Evolutionary conservation across 352 stramenopile species (phyloP).

Genomic region (Pythium sp.): DNA sequence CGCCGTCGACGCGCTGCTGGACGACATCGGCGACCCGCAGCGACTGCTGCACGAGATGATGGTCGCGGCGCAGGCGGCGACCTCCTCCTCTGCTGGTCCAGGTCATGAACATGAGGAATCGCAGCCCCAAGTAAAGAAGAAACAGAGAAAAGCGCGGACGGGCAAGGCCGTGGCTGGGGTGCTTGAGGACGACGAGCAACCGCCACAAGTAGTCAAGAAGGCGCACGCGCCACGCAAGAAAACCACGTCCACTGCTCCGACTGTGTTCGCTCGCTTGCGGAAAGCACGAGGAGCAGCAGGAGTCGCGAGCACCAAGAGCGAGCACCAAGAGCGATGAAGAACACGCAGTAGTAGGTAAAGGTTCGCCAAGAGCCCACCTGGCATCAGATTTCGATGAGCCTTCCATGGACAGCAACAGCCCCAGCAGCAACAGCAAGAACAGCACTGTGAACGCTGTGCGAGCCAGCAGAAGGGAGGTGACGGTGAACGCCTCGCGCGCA

Average conservation of each 20-base stretch:
- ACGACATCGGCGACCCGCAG: conserved; percentile 11
- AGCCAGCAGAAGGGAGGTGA: not conserved
- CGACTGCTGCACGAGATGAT: conserved; percentile 1
- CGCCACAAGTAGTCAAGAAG: not conserved
- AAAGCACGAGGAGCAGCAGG: not conserved
- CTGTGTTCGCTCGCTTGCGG: not conserved
- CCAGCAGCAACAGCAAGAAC: not conserved
- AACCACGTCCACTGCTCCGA: not conserved
- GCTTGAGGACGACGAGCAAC: not conserved
- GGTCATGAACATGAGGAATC: too few relatives aligned
- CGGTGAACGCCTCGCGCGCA: conserved; percentile 39
- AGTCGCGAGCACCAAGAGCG: too few relatives aligned
- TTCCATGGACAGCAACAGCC: not conserved
- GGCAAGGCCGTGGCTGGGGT: not conserved
- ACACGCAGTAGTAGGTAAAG: too few relatives aligned
- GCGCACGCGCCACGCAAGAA: not conserved
- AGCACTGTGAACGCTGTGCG: not conserved
- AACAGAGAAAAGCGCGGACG: not conserved
- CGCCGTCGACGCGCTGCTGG: conserved; percentile 1
- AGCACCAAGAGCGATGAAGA: too few relatives aligned
- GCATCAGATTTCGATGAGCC: not conserved
- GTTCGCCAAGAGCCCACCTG: not conserved
- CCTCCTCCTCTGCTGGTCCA: too few relatives aligned
- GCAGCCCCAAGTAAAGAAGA: not conserved
- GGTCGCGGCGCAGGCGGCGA: not conserved